Evolutionary conservation across 768 basidiomycete species (phyloP), one percentile per base, ranked within the genome.

Genomic region (Terana coerulea): DNA sequence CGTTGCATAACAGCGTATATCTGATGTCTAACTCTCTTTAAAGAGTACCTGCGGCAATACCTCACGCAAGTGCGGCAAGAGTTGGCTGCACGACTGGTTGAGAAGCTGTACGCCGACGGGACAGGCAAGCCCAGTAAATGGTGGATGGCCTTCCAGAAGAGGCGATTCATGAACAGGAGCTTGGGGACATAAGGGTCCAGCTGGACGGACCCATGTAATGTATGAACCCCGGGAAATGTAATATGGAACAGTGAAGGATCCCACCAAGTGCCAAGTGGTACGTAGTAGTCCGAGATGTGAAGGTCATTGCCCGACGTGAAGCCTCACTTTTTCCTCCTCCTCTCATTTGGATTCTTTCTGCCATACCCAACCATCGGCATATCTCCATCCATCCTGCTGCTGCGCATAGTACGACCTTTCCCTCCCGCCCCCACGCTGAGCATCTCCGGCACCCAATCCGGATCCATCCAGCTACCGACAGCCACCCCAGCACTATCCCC

Each of bases 111-210:
- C 67, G 91, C 86, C 33, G 92, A 95, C 66, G 94, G 94, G 5
- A 87, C 89, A 3, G 87, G 87, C 52, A 95, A 91, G 67, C 95
- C 97, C 5, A 97, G 89, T 77, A 99, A 99, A 70, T 99, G 97
- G 97, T 99, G 97, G 97, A 95, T 98, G 92, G 89, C 91, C 19
- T 99, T 98, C 83, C 93, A 95, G 70, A 98, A 97, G 80, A 81
- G 95, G 65, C 82, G 91, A 22, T 93, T 93, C 80, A 93, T 93
- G 91, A 91, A 91, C 72, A 84, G 91, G 65, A 91, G 89, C 68
- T 68, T 92, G 66, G 85, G 83, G 52, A 78, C 79, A 64, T 88
- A 75, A 71, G 56, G 52, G 37, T 47, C 21, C 40, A 33, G 17
- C 24, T 42, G 47, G 42, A 30, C 41, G 57, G 51, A 49, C 43